Base-by-base conservation (phyloP, 129 eudicot species). In the Tanacetum coccineum region DNA sequence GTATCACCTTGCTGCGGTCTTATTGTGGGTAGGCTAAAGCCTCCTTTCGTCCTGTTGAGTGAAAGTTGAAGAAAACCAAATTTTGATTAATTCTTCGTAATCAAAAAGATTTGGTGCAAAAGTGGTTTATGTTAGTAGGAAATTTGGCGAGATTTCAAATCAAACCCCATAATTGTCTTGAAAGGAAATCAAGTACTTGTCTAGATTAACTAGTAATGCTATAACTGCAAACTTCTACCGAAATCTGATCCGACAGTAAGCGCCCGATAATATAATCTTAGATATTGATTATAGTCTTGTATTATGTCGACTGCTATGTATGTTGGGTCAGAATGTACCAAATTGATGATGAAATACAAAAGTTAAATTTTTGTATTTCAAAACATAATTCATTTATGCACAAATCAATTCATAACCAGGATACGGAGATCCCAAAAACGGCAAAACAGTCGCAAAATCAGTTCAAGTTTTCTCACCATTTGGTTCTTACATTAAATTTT, bases 381-480 rank as follows among this genome's bases (percentile, higher is more conserved):
- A 75, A 65, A 74, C 69, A 39, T 25, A 53, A 53, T 67, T 50
- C 70, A 68, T 46, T 40, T 68, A 68, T 50, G 67, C 74, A 67
- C 26, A 22, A 22, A 22, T 22, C 25, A 22, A 22, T 22, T 22
- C 25, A 22, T 22, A 22, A 22, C 25, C 25, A 22, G 25, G 48
- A 56, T 48, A 64, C 64, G 47, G 45, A 62, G 26, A 62, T 62
- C 45, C 61, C 55, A 20, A 72, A 72, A 71, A 72, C 25, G 70
- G 64, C 45, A 52, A 28, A 62, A 73, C 48, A 73, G 77, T 58
- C 70, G 10, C 77, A 53, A 63, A 63, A 32, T 39, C 19, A 53
- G 71, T 64, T 73, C 44, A 63, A 42, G 57, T 47, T 64, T 64
- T 73, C 77, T 73, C 71, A 73, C 71, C 71, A 54, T 40, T 70